Evolutionary conservation across 1,139 yeast species (phyloP).

Genomic region (Candida sanyaensis): DNA sequence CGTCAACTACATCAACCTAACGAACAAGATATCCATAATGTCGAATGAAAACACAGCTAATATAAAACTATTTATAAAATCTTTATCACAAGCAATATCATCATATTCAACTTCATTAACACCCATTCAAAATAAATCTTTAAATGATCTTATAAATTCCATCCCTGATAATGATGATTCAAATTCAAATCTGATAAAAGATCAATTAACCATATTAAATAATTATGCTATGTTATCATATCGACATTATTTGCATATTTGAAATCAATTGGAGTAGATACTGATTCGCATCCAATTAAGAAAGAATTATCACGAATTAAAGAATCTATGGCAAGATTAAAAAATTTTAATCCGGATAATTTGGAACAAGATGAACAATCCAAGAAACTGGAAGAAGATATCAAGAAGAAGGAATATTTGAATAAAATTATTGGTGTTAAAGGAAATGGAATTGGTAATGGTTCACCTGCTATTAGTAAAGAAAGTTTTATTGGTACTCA

Average conservation of each 20-base stretch:
- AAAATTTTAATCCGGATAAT: constrained; percentile 27
- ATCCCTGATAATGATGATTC: neutral
- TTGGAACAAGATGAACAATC: constrained; percentile 18
- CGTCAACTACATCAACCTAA: neutral
- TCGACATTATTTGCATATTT: constrained; percentile 57
- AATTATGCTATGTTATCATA: constrained; percentile 47
- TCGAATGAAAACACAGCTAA: constrained; percentile 47
- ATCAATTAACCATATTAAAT: constrained; percentile 36
- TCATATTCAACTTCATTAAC: constrained; percentile 29
- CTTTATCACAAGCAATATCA: constrained; percentile 32
- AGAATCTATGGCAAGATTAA: constrained; percentile 63
- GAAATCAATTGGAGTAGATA: constrained; percentile 60
- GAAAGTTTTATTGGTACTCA: constrained; percentile 61
- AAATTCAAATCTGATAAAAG: constrained; percentile 26
- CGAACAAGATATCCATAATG: neutral
- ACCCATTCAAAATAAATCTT: constrained; percentile 36
- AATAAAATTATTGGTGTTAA: constrained; percentile 46
- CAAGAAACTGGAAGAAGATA: constrained; percentile 20
- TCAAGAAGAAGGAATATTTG: constrained; percentile 40
- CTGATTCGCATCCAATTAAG: constrained; percentile 63
- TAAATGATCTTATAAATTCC: constrained; percentile 34
- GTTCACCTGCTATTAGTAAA: constrained; percentile 59
- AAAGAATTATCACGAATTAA: constrained; percentile 72
- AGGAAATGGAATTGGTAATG: constrained; percentile 32
- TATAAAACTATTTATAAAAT: constrained; percentile 24